Conservation (phyloP, 345 rosid genomes). For the Aethionema arabicum region DNA sequence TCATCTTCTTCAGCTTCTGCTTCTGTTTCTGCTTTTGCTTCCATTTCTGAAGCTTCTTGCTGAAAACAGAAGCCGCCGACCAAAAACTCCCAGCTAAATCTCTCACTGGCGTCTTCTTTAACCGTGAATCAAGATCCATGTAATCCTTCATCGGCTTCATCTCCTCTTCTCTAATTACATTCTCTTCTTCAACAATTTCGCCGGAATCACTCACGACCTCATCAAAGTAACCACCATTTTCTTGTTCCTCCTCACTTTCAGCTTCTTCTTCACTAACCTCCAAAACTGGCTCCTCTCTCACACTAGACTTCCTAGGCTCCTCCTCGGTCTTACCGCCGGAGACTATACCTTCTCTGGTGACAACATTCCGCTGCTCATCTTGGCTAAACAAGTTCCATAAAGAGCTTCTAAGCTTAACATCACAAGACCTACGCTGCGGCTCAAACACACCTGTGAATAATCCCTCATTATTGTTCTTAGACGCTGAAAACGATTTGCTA, state of each 20-base stretch:
- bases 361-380: conserved; percentile 53
- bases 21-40: conserved; percentile 70
- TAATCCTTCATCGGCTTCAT: conserved; percentile 85
- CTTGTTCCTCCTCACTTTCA: conserved; percentile 36
- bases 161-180: conserved; percentile 41
- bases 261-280: conserved; percentile 47
- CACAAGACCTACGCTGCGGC: conserved; percentile 96
- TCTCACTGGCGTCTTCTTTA: conserved; percentile 41
- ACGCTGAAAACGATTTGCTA: conserved; percentile 81
- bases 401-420: conserved; percentile 73
- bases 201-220: conserved; percentile 41
- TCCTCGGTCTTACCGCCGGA: conserved; percentile 34
- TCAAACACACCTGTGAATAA: conserved; percentile 62
- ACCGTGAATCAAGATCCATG: conserved; percentile 79
- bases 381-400: conserved; percentile 61
- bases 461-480: conserved; percentile 71
- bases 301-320: conserved; percentile 46
- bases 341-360: conserved; percentile 31
- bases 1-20: conserved; percentile 53
- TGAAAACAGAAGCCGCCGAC: conserved; percentile 92
- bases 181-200: conserved; percentile 50
- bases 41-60: conserved; percentile 95
- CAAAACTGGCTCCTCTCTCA: conserved; percentile 40
- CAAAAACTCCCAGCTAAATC: conserved; percentile 83
- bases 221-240: conserved; percentile 25